Evolutionary conservation across 768 basidiomycete species (phyloP), one percentile per base, ranked within the genome.

Genomic region (Phlebiopsis gigantea): DNA sequence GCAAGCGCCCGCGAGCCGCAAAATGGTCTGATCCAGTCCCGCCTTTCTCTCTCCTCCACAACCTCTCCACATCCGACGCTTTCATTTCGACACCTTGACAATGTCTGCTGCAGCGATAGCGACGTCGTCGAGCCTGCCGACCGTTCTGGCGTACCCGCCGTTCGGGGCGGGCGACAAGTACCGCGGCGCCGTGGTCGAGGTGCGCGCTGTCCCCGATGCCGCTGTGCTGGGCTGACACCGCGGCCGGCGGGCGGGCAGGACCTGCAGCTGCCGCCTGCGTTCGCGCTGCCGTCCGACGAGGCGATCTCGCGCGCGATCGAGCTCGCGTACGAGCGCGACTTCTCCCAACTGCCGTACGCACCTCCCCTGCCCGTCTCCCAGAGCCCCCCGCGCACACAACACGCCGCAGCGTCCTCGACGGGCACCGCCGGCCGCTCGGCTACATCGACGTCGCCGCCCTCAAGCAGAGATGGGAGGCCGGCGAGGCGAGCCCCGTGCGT

Each of bases 131-230:
- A 39, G 30, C 19, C 14, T 21, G 8, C 5, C 24, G 50, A 49
- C 4, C 50, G 28, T 26, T 19, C 50, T 51, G 50, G 30, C 50
- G 50, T 51, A 39, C 50, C 31, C 50, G n/a, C 31, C 50, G 5
- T 51, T 51, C 22, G 50, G 50, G 31, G 30, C 39, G 22, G 51
- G 22, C n/a, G 77, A 80, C 69, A 90, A 85, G 71, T 95, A 91
- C 66, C 80, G 92, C 21, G 93, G 93, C 1, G 92, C 93, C 2
- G 91, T 93, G 25, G 91, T 96, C 8, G 93, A 96, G 82, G 93
- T 89, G 57, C 52, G 72, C 17, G 21, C 7, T 34, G 21, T 17
- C 8, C 34, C 17, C 2, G 8, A 50, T 4, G 10, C 28, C 44
- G 43, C 44, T 45, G 10, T 45, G 4, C 2, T 19, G 44, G 21